These are phyloP conservation scores for Paramyrothecium roridum DNA, from an alignment of 2,329 filamentous ascomycete genomes.

Conservation along the genomic window DNA sequence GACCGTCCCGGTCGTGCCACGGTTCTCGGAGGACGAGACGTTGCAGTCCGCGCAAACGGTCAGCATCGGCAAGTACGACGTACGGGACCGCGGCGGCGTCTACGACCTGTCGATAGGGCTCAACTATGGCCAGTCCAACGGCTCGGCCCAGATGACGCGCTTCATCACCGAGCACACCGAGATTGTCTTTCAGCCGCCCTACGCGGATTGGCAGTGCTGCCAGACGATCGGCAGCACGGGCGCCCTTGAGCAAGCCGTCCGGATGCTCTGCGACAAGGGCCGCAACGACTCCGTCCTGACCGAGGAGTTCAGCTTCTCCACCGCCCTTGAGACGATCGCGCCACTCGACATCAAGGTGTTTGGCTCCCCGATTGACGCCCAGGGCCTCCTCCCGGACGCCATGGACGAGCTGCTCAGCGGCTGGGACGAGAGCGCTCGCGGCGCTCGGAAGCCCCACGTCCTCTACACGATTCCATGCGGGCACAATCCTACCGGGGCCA, in stretches of 20 bases:
- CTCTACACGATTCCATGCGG: slow-evolving; percentile 68
- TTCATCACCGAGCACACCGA: slow-evolving; percentile 96
- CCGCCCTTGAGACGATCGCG: slow-evolving; percentile 56
- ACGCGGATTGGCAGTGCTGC: slow-evolving; percentile 84
- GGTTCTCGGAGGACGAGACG: slow-evolving; percentile 69
- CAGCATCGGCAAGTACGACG: slow-evolving; percentile 80
- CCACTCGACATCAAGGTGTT: slow-evolving; percentile 51
- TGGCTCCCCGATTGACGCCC: slow-evolving; percentile 48
- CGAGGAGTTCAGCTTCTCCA: slow-evolving; percentile 89
- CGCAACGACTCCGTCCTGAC: slow-evolving; percentile 77
- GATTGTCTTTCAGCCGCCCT: slow-evolving; percentile 81
- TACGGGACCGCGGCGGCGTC: slow-evolving; percentile 49
- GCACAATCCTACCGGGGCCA: slow-evolving; percentile 88
- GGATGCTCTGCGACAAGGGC: slow-evolving; percentile 71
- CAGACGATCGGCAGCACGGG: slow-evolving; percentile 85
- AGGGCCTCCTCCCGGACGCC: slow-evolving; percentile 49
- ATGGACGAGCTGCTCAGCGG: slow-evolving; percentile 48
- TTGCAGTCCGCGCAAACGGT: slow-evolving; percentile 57
- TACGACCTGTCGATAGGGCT: slow-evolving; percentile 83
- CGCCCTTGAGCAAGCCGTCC: slow-evolving; percentile 76
- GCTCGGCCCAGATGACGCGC: slow-evolving; percentile 81
- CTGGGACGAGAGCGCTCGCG: slow-evolving; percentile 45
- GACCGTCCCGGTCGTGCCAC: slow-evolving; percentile 66
- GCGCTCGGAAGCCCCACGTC: slow-evolving; percentile 49
- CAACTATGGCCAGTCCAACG: slow-evolving; percentile 89